Percentiles rank a stretch among this genome's conserved stretches.
Conservation (phyloP, 768 basidiomycete genomes). For the Termitomyces bulborhizus region DNA sequence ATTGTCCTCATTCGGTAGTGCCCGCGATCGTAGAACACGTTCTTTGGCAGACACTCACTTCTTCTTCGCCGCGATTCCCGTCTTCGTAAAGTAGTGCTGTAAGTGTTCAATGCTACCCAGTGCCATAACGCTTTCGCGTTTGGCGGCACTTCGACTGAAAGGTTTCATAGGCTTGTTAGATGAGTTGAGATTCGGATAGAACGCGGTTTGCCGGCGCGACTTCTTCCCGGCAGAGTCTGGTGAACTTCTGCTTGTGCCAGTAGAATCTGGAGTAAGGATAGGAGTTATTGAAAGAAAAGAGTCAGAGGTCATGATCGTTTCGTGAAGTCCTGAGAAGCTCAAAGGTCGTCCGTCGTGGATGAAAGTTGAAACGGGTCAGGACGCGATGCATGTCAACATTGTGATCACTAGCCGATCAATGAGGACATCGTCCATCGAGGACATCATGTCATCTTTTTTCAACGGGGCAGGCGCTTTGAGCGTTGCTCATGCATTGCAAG, state of each 20-base stretch:
- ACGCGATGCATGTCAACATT: not conserved
- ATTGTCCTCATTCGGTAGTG: not conserved
- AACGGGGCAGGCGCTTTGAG: not conserved
- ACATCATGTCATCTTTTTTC: not conserved
- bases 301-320: constrained; percentile 28
- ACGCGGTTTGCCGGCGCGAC: constrained; percentile 62
- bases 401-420: constrained; percentile 6
- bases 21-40: not conserved
- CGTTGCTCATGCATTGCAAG: not conserved
- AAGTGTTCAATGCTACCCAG: constrained; percentile 95
- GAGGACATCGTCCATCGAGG: not conserved
- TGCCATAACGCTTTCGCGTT: constrained; percentile 90
- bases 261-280: constrained; percentile 58
- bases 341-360: constrained; percentile 5
- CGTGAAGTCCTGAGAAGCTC: not conserved
- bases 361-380: constrained; percentile 3
- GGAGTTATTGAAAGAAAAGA: constrained; percentile 45
- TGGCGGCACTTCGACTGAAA: constrained; percentile 86
- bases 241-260: constrained; percentile 29
- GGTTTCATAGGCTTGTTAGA: constrained; percentile 73
- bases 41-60: constrained; percentile 43
- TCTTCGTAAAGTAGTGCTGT: constrained; percentile 92
- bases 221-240: constrained; percentile 30
- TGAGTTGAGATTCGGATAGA: constrained; percentile 71
- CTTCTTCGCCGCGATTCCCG: constrained; percentile 66